phyloP scores from a whole-genome alignment of 345 rosid species.

The Rhodomyrtus tomentosa region DNA sequence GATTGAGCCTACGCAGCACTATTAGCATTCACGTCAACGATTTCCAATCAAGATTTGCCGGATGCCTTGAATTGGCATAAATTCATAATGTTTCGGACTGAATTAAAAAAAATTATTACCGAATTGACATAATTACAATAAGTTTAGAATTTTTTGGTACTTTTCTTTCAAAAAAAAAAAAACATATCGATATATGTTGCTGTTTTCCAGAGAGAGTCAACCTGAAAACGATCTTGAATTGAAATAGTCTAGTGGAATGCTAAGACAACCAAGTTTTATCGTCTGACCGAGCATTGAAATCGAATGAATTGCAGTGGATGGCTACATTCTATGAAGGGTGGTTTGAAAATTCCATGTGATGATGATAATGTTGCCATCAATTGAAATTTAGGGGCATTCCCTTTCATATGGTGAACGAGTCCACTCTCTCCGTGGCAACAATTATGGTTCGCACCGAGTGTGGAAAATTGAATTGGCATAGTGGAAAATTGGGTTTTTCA shows the following conservation, averaged over 20 bases:
- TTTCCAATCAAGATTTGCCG: accelerated
- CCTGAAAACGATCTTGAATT: no score
- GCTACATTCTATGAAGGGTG: neutral
- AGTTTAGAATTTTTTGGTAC: no score
- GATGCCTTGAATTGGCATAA: no score
- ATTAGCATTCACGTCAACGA: accelerated
- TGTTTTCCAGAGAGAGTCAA: no score
- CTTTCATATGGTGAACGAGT: neutral
- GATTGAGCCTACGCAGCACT: no score
- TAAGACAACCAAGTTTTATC: neutral
- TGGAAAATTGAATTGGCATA: neutral
- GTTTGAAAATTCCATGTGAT: neutral
- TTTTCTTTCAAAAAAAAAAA: no score
- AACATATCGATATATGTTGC: no score
- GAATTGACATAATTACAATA: no score
- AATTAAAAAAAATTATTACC: no score
- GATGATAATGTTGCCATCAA: neutral
- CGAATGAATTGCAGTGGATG: neutral
- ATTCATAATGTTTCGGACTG: no score
- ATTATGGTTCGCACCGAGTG: no score
- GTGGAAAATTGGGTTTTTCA: neutral
- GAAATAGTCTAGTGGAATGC: no score
- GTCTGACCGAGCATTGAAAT: neutral
- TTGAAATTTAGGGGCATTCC: neutral
- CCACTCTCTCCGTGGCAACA: neutral